A percentile compares a stretch with the other conserved stretches of the same genome.
Evolutionary conservation across 2,329 filamentous ascomycete species (phyloP).

Genomic region (Fusarium kyushuense): DNA sequence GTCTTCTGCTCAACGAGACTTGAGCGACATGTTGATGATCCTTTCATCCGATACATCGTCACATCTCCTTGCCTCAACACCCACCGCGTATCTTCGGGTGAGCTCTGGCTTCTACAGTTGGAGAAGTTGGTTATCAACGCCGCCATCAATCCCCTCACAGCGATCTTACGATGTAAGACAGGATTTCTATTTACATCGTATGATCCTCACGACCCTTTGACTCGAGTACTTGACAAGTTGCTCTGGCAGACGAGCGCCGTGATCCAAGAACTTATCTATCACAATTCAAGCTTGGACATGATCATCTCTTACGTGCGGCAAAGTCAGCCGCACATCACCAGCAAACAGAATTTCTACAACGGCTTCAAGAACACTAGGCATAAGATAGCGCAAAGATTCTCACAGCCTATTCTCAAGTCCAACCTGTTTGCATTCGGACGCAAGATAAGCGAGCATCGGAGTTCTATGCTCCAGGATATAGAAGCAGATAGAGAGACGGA

Average conservation of each 20-base stretch:
- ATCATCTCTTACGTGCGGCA: constrained; percentile 6
- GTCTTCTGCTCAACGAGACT: neutral
- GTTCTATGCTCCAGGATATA: constrained; percentile 13
- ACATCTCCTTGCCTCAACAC: constrained; percentile 3
- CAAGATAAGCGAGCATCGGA: constrained; percentile 14
- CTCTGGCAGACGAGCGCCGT: constrained; percentile 5
- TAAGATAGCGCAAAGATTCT: neutral
- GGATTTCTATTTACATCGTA: neutral
- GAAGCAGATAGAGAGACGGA: neutral
- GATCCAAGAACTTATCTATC: constrained; percentile 7
- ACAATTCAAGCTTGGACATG: neutral
- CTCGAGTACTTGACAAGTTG: neutral
- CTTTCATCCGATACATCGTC: constrained; percentile 5
- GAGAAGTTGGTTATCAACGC: constrained; percentile 20
- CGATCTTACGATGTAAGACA: constrained; percentile 6
- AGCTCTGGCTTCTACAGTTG: constrained; percentile 8
- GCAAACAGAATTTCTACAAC: neutral
- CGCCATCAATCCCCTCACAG: constrained; percentile 12
- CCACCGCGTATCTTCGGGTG: neutral
- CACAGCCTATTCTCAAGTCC: neutral
- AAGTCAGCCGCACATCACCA: neutral
- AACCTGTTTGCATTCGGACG: constrained; percentile 10
- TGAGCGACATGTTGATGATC: neutral
- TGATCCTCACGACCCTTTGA: neutral
- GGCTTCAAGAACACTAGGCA: neutral